phyloP scores from a whole-genome alignment of 352 stramenopile species.

The Phytophthora cactorum region DNA sequence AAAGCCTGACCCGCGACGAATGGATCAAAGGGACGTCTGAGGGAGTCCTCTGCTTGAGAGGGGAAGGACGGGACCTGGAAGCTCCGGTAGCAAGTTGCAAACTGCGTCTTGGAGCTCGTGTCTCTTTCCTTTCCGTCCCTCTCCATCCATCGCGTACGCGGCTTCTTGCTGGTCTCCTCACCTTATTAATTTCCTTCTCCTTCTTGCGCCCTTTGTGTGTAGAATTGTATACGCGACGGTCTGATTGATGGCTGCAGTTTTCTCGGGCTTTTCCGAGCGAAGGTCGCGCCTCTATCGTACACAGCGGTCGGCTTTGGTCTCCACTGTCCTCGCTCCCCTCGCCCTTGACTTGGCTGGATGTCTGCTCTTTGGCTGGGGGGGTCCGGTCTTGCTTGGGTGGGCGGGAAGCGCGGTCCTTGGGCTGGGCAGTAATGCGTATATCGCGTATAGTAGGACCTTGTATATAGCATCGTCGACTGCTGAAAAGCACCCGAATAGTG shows the following conservation, averaged over 20 bases:
- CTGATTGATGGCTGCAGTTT: conserved; percentile 32
- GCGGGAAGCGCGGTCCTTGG: conserved; percentile 20
- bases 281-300: background rate
- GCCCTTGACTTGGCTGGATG: conserved; percentile 3
- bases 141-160: conserved; percentile 29
- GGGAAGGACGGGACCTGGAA: background rate
- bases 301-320: background rate
- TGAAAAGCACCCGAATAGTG: conserved; percentile 23
- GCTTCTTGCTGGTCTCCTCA: background rate
- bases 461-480: conserved; percentile 17
- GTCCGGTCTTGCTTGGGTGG: conserved; percentile 20
- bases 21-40: background rate
- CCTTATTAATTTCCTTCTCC: conserved; percentile 6
- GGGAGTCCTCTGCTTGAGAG: background rate
- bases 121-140: conserved; percentile 14
- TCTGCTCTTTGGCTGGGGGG: conserved; percentile 25
- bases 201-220: background rate
- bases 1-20: background rate
- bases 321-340: background rate
- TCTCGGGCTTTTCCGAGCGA: conserved; percentile 20
- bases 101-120: background rate
- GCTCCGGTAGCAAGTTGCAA: conserved; percentile 9
- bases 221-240: conserved; percentile 3
- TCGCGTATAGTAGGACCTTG: conserved; percentile 19
- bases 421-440: conserved; percentile 27